phyloP scores from a whole-genome alignment of 78 protist genomes.

The Pigoraptor vietnamica region DNA sequence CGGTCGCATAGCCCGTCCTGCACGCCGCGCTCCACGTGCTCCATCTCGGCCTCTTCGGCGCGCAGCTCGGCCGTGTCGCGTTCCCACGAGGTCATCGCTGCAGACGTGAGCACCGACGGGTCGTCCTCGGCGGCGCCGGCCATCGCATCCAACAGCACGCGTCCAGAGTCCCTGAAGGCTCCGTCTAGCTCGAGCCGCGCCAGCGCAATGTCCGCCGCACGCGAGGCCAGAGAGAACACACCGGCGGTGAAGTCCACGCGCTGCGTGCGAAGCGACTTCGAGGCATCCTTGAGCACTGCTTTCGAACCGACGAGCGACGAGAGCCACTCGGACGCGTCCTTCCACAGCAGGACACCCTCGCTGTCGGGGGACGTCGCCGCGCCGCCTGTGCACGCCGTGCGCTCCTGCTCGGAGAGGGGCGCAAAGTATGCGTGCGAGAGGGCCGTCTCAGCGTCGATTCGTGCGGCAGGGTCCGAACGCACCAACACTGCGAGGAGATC shows the following conservation, averaged over 20 bases:
- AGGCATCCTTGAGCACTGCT: not conserved
- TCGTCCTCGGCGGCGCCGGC: not conserved
- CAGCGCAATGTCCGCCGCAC: not conserved
- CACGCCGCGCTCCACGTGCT: not conserved
- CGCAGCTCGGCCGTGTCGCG: not conserved
- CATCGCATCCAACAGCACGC: not conserved
- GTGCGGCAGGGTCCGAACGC: not conserved
- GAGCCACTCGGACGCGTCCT: not conserved
- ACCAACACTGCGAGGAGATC: not conserved
- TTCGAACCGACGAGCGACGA: not conserved
- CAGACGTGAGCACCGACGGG: not conserved
- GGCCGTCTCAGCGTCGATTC: not conserved
- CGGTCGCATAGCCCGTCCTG: not conserved
- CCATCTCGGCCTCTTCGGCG: not conserved
- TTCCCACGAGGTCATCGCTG: not conserved
- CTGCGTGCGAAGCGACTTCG: not conserved
- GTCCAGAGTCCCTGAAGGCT: not conserved
- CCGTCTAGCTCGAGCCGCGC: not conserved
- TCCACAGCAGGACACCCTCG: not conserved
- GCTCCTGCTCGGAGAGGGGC: not conserved
- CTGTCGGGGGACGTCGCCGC: not conserved
- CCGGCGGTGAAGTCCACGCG: not conserved
- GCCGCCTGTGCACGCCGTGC: not conserved
- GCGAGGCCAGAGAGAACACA: not conserved
- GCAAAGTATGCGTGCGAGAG: not conserved